Base-by-base conservation (phyloP, 2,329 filamentous ascomycete genomes). In the Xylariaceae sp. region DNA sequence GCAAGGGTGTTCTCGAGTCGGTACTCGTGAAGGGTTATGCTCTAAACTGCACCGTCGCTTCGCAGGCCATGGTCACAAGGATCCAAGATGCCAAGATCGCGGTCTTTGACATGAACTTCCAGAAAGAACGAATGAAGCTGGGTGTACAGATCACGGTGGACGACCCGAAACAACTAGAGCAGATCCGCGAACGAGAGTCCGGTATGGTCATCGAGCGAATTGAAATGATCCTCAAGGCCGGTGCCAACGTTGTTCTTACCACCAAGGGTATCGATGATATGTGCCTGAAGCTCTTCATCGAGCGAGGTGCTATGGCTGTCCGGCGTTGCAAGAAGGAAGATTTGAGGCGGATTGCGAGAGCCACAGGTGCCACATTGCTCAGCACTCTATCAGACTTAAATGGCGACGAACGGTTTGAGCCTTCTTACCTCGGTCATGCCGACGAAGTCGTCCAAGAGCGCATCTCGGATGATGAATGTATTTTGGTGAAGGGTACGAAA, bases 61-160 rank as follows among this genome's bases (percentile, higher is more conserved):
- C 92, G 53, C 94, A 99, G 74, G 94, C 94, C 43, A 99, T 99
- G 94, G 90, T 85, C 66, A 99, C 94, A 29, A 84, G 88, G 65
- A 84, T 99, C 70, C 83, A 83, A 49, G 92, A 97, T 72, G 94
- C 94, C 62, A 97, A 95, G 79, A 99, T 99, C 72, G 94, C 94
- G 47, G 87, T 92, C 66, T 75, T 99, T 57, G 94, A 99, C 71
- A 97, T 99, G 84, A 99, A 99, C 74, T 73, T 99, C 67, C 92
- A 97, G 70, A 99, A 99, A 79, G 92, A 97, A 79, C 84, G 92
- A 64, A 97, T 99, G 94, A 97, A 99, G 82, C 79, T 99, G 55
- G 94, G 94, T 63, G 94, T 99, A 56, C 92, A 99, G 74, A 96
- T 99, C 67, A 97, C 94, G 12, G 88, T 99, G 61, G 94, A 99